Evolutionary conservation across 1,284 basidiomycete genomes (phyloP), one percentile per base, ranked within the genome.

Genomic region (Schizophyllum amplum): DNA sequence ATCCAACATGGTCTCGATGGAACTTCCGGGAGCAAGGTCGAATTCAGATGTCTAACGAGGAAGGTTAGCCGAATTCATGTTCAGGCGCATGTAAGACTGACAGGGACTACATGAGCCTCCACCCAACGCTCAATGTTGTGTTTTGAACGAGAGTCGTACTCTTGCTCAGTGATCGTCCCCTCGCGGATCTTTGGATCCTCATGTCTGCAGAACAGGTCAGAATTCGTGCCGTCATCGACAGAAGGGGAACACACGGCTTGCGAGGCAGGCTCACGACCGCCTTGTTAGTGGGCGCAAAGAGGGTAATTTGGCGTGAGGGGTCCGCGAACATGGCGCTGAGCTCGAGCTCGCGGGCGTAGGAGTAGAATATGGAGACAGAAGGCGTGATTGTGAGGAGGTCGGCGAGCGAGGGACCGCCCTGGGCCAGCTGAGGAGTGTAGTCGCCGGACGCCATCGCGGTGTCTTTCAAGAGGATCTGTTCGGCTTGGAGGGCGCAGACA

Each of bases 261-360:
- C 82, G 72, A 2, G 79, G 68, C 42, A 91, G 72, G 4, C 82
- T 81, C 80, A 91, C 86, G n/a, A 92, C 80, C 4, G 88, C 90
- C 69, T 85, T 87, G 68, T 92, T 91, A 17, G 83, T 86, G 1
- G 89, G 89, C 9, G 83, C 87, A 51, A 92, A 75, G 13, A 91
- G 55, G 0, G 87, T 89, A 57, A 72, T 67, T n/a, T 71, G 71
- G 1, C 65, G 63, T 50, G 64, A 62, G 5, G 63, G 50, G 26
- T 78, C 72, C 11, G 67, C 67, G 55, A 90, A 78, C 9, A 75
- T 72, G 42, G 68, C 64, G 65, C 82, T 84, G n/a, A 84, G 63
- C 62, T 80, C 74, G 2, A 83, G 73, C 64, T 90, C 87, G 2
- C 89, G 77, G 5, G 86, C 84, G 67, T 92, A 92, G 1, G 86